Conservation (phyloP, 306 rosid genomes). For the Sphenostylis stenocarpa region DNA sequence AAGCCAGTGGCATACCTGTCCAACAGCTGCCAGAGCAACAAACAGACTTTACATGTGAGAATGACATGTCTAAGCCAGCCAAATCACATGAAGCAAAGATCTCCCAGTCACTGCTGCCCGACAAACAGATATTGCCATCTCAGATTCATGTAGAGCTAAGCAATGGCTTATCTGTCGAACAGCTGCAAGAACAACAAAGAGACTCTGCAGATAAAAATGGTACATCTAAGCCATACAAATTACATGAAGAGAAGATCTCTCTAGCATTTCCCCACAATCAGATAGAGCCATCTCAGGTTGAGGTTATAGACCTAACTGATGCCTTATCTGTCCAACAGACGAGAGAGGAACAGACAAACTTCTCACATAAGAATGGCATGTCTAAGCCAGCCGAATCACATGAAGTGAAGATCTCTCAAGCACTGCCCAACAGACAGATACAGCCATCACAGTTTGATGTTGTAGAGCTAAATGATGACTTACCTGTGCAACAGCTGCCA, state of each 20-base stretch:
- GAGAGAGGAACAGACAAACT: neutral
- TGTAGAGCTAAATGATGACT: neutral
- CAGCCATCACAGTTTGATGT: neutral
- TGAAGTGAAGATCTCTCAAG: neutral
- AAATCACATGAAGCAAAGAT: neutral
- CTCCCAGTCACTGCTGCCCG: neutral
- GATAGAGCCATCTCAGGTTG: neutral
- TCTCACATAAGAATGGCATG: neutral
- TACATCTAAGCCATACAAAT: neutral
- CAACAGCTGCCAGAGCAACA: neutral
- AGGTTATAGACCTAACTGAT: neutral
- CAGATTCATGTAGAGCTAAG: neutral
- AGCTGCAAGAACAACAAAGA: neutral
- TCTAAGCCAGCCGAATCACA: neutral
- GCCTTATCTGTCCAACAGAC: neutral
- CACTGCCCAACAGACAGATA: neutral
- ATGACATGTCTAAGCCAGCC: neutral
- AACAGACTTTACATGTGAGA: neutral
- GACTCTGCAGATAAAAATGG: neutral
- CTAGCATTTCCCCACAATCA: constrained; percentile 4
- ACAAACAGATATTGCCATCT: neutral
- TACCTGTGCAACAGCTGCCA: constrained; percentile 34
- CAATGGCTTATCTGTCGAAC: neutral
- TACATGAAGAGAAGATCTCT: neutral
- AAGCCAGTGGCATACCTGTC: neutral